phyloP scores from a whole-genome alignment of 805 yeast genomes.

The Tetrapisispora nanseiensis region DNA sequence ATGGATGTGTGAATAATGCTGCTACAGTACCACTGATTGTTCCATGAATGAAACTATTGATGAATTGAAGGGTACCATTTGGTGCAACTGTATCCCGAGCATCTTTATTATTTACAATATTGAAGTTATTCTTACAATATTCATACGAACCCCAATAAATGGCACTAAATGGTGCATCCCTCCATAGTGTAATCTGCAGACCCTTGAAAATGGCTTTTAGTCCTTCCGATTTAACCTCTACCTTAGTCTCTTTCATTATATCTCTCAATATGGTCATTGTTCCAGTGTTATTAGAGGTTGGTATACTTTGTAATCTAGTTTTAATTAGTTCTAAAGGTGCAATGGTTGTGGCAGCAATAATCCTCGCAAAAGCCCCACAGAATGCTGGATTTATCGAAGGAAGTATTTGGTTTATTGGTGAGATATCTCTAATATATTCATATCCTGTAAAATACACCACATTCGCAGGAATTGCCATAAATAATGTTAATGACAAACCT shows the following conservation, averaged over 20 bases:
- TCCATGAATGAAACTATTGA: slow-evolving; percentile 69
- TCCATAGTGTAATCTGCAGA: slow-evolving; percentile 78
- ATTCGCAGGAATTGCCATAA: slow-evolving; percentile 89
- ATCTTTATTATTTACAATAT: background rate
- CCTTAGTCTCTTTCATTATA: slow-evolving; percentile 43
- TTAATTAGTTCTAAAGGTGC: slow-evolving; percentile 83
- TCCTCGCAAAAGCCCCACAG: slow-evolving; percentile 80
- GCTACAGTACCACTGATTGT: slow-evolving; percentile 77
- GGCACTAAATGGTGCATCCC: slow-evolving; percentile 96
- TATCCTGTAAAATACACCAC: slow-evolving; percentile 92
- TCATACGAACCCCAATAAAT: slow-evolving; percentile 91
- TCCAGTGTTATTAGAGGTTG: slow-evolving; percentile 32
- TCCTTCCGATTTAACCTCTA: slow-evolving; percentile 49
- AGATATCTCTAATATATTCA: slow-evolving; percentile 71
- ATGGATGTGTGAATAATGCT: slow-evolving; percentile 83
- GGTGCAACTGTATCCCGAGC: slow-evolving; percentile 5
- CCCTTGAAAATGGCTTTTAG: slow-evolving; percentile 68
- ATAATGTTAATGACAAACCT: slow-evolving; percentile 69
- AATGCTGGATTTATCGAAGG: slow-evolving; percentile 56
- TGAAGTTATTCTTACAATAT: slow-evolving; percentile 28
- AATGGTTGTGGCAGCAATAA: slow-evolving; percentile 71
- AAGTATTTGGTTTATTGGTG: slow-evolving; percentile 38
- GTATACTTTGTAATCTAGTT: slow-evolving; percentile 86
- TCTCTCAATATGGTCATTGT: slow-evolving; percentile 32
- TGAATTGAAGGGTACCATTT: slow-evolving; percentile 32